phyloP scores from a whole-genome alignment of 2,329 filamentous ascomycete genomes.

The Ophiostoma sp. region DNA sequence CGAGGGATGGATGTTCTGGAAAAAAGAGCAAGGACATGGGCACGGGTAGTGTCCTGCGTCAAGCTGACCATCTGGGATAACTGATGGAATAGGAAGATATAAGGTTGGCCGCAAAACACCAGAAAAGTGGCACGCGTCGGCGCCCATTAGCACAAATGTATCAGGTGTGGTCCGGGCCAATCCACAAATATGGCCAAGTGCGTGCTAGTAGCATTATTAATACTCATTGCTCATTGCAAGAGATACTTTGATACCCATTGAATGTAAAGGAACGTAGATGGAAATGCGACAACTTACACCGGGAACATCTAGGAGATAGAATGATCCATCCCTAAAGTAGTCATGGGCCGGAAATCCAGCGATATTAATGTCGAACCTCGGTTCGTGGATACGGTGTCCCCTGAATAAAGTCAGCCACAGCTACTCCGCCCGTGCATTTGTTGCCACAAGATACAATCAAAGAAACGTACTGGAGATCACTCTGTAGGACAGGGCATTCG shows the following conservation, averaged over 20 bases:
- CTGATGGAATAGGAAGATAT: not conserved
- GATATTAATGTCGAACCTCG: not conserved
- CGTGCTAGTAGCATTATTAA: not conserved
- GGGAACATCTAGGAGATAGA: slow-evolving; percentile 5
- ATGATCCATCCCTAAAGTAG: slow-evolving; percentile 6
- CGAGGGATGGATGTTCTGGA: not conserved
- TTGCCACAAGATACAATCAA: not conserved
- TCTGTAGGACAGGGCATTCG: not conserved
- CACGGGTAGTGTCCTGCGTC: not conserved
- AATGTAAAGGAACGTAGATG: too few relatives aligned
- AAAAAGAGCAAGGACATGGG: not conserved
- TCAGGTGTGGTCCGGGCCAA: not conserved
- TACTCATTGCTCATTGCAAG: too few relatives aligned
- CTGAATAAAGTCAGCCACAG: not conserved
- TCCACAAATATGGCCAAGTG: slow-evolving; percentile 2
- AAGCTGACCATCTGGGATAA: not conserved
- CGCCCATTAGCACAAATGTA: slow-evolving; percentile 4
- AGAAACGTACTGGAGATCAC: not conserved
- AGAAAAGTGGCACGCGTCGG: not conserved
- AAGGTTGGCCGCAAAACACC: not conserved
- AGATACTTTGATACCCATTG: too few relatives aligned
- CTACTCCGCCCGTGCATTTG: too few relatives aligned
- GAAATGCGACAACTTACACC: not conserved
- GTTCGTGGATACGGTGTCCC: not conserved
- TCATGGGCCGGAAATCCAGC: not conserved